Base-by-base conservation (phyloP, 257 asterid genomes). In the Verbena officinalis region DNA sequence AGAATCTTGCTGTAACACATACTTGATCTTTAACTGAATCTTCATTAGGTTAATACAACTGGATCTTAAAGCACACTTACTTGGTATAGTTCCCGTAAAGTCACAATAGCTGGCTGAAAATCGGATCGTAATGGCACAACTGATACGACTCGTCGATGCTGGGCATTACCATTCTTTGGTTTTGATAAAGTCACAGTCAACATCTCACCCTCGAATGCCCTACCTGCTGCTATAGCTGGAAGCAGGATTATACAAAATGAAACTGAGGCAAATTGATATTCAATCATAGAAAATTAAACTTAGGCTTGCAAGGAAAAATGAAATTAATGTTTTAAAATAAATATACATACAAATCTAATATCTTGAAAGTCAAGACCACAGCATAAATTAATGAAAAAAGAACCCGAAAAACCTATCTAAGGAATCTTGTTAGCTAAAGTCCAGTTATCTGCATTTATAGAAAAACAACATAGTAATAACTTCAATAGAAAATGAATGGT, bases 141-240 rank as follows among this genome's bases (percentile, higher is more conserved):
- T 19, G 97, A 83, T 22, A 67, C 80, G 71, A 87, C 97, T 36
- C 97, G 87, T 22, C 78, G 72, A 79, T 92, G 91, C 70, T 79
- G 97, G 42, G 94, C 95, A 73, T 87, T 85, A 24, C 94, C 94
- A 40, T 82, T 92, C 82, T 80, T 87, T 0, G 98, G 95, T 50
- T 81, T 83, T 63, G 98, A 76, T 68, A 92, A 64, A 14, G 87
- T 82, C 62, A 92, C 83, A n/a, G 74, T 81, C 52, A 87, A 59
- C 87, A 92, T 89, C 78, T 89, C 94, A 33, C 97, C 97, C 64
- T 85, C 87, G 68, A 92, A 81, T 70, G 77, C 82, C 76, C 80
- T 68, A 65, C 88, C 75, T 2, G 87, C 88, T 27, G 76, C 38
- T 38, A 22, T 66, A 49, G 80, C 95, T 89, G 80, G 76, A 50